Base-by-base conservation (phyloP, 2,329 filamentous ascomycete species). In the Zasmidium cellare region DNA sequence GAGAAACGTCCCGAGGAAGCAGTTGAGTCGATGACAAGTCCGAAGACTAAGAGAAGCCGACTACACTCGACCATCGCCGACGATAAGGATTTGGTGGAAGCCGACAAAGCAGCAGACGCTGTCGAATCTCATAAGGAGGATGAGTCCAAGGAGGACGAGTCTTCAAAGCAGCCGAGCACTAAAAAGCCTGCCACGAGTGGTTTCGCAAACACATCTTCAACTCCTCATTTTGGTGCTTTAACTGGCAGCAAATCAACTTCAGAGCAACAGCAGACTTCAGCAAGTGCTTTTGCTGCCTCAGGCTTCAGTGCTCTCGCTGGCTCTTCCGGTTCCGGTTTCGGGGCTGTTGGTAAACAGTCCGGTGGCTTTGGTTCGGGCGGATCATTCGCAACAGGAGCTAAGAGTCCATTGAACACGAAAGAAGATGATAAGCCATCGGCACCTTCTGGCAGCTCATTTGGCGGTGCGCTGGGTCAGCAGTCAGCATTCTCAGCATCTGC, bases 241-340 rank as follows among this genome's bases (percentile, higher is more conserved):
- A 69, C 74, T 18, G 67, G 71, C 46, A 73, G 58, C 60, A 72
- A 75, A 58, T 69, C 35, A 18, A 67, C 70, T 38, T 46, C 67
- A 2, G 28, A 61, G 22, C 58, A 75, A 23, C 57, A 69, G 50
- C 70, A 77, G 57, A 76, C 77, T 5, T 76, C 77, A 3, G 61
- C 74, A 3, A 73, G 73, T 45, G 77, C 78, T 6, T 89, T 89
- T 69, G 77, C 78, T 46, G 68, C 74, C 2, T 80, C 78, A 38
- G 77, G 72, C 18, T 80, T 81, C 55, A 72, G 77, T 51, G 72
- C 74, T 3, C 73, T 80, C 41, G 70, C 77, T 18, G 69, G 60
- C 19, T 74, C 77, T 7, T 63, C 69, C 7, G 67, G 70, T 9
- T 75, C 74, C 19, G 71, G 68, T 6, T 76, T 76, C 53, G 74